Base-by-base conservation (phyloP, 768 basidiomycete species). In the Tylopilus rubrobrunneus region DNA sequence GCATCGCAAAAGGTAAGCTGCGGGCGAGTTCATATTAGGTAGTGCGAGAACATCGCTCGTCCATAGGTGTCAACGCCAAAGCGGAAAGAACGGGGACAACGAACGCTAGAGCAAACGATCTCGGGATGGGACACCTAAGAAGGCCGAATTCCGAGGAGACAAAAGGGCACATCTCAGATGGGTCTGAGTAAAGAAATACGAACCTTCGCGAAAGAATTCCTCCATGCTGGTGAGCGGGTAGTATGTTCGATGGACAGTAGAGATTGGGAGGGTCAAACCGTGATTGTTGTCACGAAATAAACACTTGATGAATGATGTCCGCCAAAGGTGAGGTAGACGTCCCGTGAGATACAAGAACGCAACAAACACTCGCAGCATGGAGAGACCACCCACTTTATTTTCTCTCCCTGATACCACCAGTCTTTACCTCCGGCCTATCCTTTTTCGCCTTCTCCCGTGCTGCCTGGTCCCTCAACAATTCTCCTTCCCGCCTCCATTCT, bases 401-500 rank as follows among this genome's bases (percentile, higher is more conserved):
- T 51, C 67, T 59, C 31, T 71, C 67, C 33, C 68, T 62, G 50
- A 71, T 67, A 8, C 60, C 58, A 3, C 57, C 55, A 19, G 54
- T 47, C 9, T 53, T 52, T 9, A 45, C 11, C 11, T 54, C 41
- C 17, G 7, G 45, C 21, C 50, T 56, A 7, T 47, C 52, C 34
- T 40, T 56, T 15, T 9, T 46, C 7, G 44, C 57, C 21, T 21
- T 49, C 39, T 63, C 61, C 28, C 55, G 63, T 19, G 61, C 61
- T 10, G 60, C 47, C 11, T 49, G 58, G 37, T 64, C 69, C 48
- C 69, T 58, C 54, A 66, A 37, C 7, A 56, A 39, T 65, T 88
- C 84, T 0, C 86, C 90, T 65, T 92, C 88, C 53, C 75, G 78
- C 59, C 83, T 74, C 93, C 92, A 95, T 61, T 86, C 79, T 61